Percentiles rank a stretch among this genome's conserved stretches.
Conservation (phyloP, 164 flowering plant species). For the Liriodendron chinense region DNA sequence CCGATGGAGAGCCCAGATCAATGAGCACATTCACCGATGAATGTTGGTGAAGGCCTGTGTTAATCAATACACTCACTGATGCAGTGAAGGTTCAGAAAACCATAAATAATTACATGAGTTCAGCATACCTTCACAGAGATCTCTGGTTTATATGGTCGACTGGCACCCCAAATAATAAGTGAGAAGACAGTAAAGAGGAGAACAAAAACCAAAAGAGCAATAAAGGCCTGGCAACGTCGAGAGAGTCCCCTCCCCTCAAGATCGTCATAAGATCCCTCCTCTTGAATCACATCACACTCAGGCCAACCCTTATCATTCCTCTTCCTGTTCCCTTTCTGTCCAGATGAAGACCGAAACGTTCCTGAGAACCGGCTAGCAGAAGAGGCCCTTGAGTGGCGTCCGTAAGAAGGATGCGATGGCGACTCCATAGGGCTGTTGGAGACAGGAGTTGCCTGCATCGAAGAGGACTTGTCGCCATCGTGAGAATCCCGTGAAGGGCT, state of each 20-base stretch:
- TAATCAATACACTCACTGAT: not conserved
- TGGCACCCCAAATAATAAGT: slow-evolving; percentile 65
- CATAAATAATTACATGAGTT: not conserved
- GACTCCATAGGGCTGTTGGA: slow-evolving; percentile 89
- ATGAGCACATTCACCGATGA: not conserved
- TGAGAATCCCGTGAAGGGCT: slow-evolving; percentile 97
- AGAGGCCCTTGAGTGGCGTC: slow-evolving; percentile 86
- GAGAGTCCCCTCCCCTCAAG: slow-evolving; percentile 35
- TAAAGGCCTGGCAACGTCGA: slow-evolving; percentile 33
- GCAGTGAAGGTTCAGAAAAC: no score
- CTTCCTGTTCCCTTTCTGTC: slow-evolving; percentile 57
- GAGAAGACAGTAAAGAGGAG: slow-evolving; percentile 48
- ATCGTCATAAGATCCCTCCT: slow-evolving; percentile 79
- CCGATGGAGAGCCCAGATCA: not conserved
- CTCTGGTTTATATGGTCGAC: slow-evolving; percentile 50
- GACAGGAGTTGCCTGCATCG: slow-evolving; percentile 84
- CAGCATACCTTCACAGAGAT: slow-evolving; percentile 44
- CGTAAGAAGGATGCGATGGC: slow-evolving; percentile 88
- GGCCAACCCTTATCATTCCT: slow-evolving; percentile 98
- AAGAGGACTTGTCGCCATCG: slow-evolving; percentile 91
- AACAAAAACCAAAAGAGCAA: slow-evolving; percentile 35
- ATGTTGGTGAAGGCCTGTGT: no score
- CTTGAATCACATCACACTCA: slow-evolving; percentile 79
- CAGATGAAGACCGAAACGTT: slow-evolving; percentile 77
- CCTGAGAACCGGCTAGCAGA: slow-evolving; percentile 93